phyloP scores from a whole-genome alignment of 2,329 filamentous ascomycete species.

The Neopestalotiopsis sp. region DNA sequence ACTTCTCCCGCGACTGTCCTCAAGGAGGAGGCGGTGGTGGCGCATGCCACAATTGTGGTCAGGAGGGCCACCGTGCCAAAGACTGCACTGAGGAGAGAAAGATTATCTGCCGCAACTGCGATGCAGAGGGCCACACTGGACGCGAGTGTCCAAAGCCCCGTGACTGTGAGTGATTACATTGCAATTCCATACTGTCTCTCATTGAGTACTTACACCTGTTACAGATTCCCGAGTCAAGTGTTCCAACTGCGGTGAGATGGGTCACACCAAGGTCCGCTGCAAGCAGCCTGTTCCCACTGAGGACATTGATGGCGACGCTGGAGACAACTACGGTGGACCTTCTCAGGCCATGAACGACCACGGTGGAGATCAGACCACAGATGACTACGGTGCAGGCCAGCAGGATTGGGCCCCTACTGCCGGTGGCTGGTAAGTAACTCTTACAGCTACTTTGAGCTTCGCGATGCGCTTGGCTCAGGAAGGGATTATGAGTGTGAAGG shows the following conservation, averaged over 20 bases:
- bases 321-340: constrained; percentile 16
- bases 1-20: constrained; percentile 69
- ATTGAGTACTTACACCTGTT: constrained; percentile 22
- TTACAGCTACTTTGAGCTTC: background rate
- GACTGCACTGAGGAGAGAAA: constrained; percentile 56
- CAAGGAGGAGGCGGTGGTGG: constrained; percentile 60
- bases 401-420: background rate
- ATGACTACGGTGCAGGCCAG: background rate
- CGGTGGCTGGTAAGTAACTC: background rate
- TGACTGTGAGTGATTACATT: constrained; percentile 49
- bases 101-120: constrained; percentile 65
- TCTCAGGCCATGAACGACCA: background rate
- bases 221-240: constrained; percentile 62
- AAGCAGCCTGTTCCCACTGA: constrained; percentile 38
- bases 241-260: constrained; percentile 58
- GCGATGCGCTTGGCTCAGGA: too few species aligned
- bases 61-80: constrained; percentile 62
- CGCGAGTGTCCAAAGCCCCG: constrained; percentile 64
- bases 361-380: background rate
- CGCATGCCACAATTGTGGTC: constrained; percentile 67
- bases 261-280: constrained; percentile 49
- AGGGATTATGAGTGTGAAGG: too few species aligned
- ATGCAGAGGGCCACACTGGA: constrained; percentile 64
- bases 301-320: constrained; percentile 20
- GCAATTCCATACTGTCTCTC: background rate